Conservation (phyloP, 768 basidiomycete species). For the Serpula lacrymans region DNA sequence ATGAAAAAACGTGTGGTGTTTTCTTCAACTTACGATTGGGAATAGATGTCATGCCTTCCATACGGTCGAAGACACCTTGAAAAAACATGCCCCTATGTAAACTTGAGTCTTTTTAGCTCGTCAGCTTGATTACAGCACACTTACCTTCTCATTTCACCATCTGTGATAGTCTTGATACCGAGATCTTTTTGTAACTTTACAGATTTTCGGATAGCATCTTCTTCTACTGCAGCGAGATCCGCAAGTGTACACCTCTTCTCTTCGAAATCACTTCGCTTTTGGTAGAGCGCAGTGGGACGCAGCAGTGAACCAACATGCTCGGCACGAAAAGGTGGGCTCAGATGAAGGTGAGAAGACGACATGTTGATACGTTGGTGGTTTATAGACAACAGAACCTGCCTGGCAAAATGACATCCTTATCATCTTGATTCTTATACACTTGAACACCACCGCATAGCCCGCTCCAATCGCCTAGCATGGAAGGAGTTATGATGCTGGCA, state of each 20-base stretch:
- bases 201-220: slow-evolving; percentile 33
- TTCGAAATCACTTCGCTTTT: slow-evolving; percentile 34
- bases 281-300: slow-evolving; percentile 36
- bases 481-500: too few relatives aligned
- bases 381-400: too few relatives aligned
- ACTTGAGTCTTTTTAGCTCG: too few relatives aligned
- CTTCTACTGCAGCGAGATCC: slow-evolving; percentile 37
- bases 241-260: slow-evolving; percentile 28
- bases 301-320: slow-evolving; percentile 45
- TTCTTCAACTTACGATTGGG: slow-evolving; percentile 45
- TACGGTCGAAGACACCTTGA: slow-evolving; percentile 63
- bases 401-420: too few relatives aligned
- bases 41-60: slow-evolving; percentile 59
- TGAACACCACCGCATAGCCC: too few relatives aligned
- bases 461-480: too few relatives aligned
- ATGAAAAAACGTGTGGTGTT: too few relatives aligned
- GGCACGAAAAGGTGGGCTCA: slow-evolving; percentile 41
- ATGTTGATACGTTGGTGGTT: too few relatives aligned
- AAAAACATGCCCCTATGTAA: slow-evolving; percentile 52
- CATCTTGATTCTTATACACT: too few relatives aligned
- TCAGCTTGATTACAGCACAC: background rate
- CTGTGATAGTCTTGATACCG: slow-evolving; percentile 40
- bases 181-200: slow-evolving; percentile 36
- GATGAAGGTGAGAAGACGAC: too few relatives aligned
- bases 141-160: slow-evolving; percentile 38